Percentiles rank a stretch among this genome's conserved stretches.
phyloP scores from a whole-genome alignment of 202 grass and related monocot species.

The Elaeis oleifera region DNA sequence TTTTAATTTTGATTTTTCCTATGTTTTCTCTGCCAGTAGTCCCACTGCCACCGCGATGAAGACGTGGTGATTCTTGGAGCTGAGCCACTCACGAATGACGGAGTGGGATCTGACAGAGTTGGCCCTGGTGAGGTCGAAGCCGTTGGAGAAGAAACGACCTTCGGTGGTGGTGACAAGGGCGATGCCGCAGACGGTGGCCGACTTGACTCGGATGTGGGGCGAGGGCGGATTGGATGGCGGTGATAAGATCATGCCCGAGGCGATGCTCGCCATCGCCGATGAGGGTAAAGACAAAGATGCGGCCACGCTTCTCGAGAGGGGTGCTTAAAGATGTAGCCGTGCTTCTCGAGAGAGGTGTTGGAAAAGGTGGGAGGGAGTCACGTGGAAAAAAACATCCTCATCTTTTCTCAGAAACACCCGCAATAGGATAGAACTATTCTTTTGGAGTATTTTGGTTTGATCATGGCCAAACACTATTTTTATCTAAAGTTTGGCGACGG shows the following conservation, averaged over 20 bases:
- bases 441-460: too few species aligned
- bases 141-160: constrained; percentile 97
- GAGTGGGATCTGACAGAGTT: neutral
- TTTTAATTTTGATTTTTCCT: too few species aligned
- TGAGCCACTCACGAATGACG: constrained; percentile 26
- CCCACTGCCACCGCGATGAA: too few species aligned
- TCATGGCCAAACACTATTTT: too few species aligned
- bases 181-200: constrained; percentile 19
- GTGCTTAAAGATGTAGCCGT: too few species aligned
- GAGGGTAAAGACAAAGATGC: constrained; percentile 67
- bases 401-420: too few species aligned
- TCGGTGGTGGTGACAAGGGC: constrained; percentile 72
- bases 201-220: constrained; percentile 3
- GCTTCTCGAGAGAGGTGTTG: too few species aligned
- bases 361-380: too few species aligned
- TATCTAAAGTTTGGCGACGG: too few species aligned
- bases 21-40: too few species aligned
- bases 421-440: too few species aligned
- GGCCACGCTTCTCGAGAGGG: constrained; percentile 61
- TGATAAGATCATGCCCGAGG: constrained; percentile 36
- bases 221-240: constrained; percentile 46
- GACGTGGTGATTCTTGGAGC: neutral
- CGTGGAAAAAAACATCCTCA: too few species aligned
- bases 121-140: constrained; percentile 52
- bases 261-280: constrained; percentile 76